Conservation (phyloP, 176 grass and related monocot species). For the Saccharum officinarum region DNA sequence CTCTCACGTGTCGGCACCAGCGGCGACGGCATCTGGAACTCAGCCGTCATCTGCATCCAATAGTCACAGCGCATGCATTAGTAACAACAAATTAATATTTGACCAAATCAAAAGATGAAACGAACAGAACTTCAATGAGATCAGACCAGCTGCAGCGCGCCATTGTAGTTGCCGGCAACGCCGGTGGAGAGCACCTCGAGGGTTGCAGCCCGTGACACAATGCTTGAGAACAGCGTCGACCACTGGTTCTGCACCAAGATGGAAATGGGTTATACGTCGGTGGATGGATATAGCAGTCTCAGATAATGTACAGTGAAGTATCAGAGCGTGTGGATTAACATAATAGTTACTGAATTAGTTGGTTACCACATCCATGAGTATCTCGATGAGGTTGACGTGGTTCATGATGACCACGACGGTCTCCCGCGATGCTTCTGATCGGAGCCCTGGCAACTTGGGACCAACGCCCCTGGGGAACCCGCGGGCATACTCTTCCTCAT, state of each 20-base stretch:
- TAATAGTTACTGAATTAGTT: not conserved
- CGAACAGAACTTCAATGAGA: not conserved
- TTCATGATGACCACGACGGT: conserved; percentile 74
- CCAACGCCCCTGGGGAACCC: conserved; percentile 68
- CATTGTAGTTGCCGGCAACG: conserved; percentile 82
- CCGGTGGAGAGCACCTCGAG: conserved; percentile 78
- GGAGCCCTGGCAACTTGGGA: conserved; percentile 54
- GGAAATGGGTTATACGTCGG: not conserved
- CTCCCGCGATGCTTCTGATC: conserved; percentile 66
- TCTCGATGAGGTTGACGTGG: conserved; percentile 65
- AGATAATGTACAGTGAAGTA: no score
- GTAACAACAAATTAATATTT: not conserved
- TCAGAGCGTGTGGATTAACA: not conserved
- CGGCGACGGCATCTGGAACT: conserved; percentile 80
- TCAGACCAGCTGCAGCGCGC: conserved; percentile 82
- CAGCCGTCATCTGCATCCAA: conserved; percentile 68
- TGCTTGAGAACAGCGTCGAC: conserved; percentile 78
- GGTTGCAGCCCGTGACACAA: conserved; percentile 64
- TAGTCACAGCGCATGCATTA: not conserved
- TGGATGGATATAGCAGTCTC: not conserved
- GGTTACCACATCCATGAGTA: conserved; percentile 83
- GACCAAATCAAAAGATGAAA: not conserved
- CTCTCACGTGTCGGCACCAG: conserved; percentile 76
- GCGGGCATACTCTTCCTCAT: conserved; percentile 67
- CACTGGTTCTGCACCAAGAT: conserved; percentile 59